Percentiles rank a stretch among this genome's conserved stretches.
Evolutionary conservation across 2,329 filamentous ascomycete genomes (phyloP).

Genomic region (Alternaria triticina): DNA sequence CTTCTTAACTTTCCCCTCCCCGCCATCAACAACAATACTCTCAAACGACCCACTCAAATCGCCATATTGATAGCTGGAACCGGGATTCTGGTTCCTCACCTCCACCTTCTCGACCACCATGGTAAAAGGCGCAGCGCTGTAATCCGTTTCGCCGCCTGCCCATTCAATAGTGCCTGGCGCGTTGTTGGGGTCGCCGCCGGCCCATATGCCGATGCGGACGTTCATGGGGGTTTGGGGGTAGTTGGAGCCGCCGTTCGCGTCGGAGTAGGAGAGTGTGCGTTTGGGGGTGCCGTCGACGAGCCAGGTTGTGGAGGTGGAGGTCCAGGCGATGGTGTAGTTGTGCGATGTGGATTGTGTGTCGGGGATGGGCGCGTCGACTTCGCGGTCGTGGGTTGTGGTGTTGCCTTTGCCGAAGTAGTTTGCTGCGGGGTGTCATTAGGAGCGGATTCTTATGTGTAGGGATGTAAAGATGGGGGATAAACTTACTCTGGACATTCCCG

Average conservation of each 20-base stretch:
- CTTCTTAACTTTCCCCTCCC: neutral
- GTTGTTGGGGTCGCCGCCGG: slow-evolving; percentile 52
- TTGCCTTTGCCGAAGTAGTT: slow-evolving; percentile 12
- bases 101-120: slow-evolving; percentile 58
- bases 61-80: slow-evolving; percentile 54
- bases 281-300: slow-evolving; percentile 70
- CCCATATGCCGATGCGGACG: slow-evolving; percentile 51
- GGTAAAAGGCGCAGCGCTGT: slow-evolving; percentile 52
- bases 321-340: slow-evolving; percentile 76
- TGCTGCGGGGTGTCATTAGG: slow-evolving; percentile 34
- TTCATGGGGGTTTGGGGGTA: slow-evolving; percentile 80
- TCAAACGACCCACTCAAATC: slow-evolving; percentile 54
- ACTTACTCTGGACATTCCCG: slow-evolving; percentile 71
- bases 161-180: slow-evolving; percentile 66
- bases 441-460: slow-evolving; percentile 63
- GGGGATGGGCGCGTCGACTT: slow-evolving; percentile 61
- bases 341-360: slow-evolving; percentile 62
- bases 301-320: slow-evolving; percentile 66
- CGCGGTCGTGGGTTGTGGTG: slow-evolving; percentile 71
- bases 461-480: too few species aligned
- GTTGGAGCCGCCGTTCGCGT: slow-evolving; percentile 59
- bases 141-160: slow-evolving; percentile 65
- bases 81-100: slow-evolving; percentile 58
- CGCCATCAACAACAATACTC: slow-evolving; percentile 45
- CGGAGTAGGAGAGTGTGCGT: slow-evolving; percentile 64